Base-by-base conservation (phyloP, 208 protist species). In the Endotrypanum monterogeii region DNA sequence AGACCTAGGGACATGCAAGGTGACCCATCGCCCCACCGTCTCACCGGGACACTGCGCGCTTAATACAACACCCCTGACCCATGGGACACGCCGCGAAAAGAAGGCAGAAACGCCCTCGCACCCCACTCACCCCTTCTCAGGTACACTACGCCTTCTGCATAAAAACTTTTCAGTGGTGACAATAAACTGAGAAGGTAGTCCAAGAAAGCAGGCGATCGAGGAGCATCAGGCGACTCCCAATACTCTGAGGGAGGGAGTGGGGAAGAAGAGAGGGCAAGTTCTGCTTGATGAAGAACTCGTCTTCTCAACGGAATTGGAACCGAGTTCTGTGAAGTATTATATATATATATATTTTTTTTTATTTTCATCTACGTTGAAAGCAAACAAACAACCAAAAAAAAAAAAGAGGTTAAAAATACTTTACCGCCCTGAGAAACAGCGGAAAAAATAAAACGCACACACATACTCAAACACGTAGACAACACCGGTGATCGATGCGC, bases 361-460 rank as follows among this genome's bases (percentile, higher is more conserved):
- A n/a, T n/a, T n/a, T n/a, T n/a, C n/a, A n/a, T n/a, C n/a, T n/a
- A n/a, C n/a, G n/a, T 32, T 0, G 46, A 20, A 12, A 58, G 74
- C 25, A 68, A 54, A 51, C 58, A 73, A 81, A 62, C 69, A 30
- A 44, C 73, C 51, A 51, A 70, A 80, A 74, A 68, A 73, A 61
- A 35, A 67, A n/a, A 70, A 62, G 61, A 56, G 54, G 4, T 11
- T 61, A 12, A 61, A 32, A 25, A 39, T 8, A 61, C 11, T n/a
- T 9, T 8, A 61, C 11, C 23, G 11, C 30, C 62, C 6, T 28
- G 71, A 32, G 68, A 30, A 50, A 44, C n/a, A n/a, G 41, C 35
- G 32, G 8, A 25, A 44, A 63, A 41, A 41, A 63, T 20, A 63
- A 61, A 12, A 62, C 30, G 39, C 16, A 30, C 30, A 25, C 14